Conservation (phyloP, 495 filamentous ascomycete species). For the Amphirosellinia nigrospora region DNA sequence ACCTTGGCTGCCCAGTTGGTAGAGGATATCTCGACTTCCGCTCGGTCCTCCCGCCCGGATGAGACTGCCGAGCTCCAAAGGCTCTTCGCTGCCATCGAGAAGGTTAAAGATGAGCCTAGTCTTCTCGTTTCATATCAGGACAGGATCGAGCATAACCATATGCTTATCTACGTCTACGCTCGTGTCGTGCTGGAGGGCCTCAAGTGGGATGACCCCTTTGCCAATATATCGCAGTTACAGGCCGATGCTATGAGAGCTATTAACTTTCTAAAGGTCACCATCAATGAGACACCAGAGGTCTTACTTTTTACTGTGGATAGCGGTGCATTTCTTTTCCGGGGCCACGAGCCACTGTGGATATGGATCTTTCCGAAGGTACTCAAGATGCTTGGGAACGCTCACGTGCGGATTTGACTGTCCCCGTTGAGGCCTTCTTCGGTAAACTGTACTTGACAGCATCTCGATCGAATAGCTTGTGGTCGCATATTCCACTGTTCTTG, state of each 20-base stretch:
- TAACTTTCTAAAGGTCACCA: slow-evolving; percentile 66
- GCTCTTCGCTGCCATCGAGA: slow-evolving; percentile 47
- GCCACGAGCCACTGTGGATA: slow-evolving; percentile 71
- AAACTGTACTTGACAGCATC: slow-evolving; percentile 48
- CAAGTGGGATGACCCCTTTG: slow-evolving; percentile 66
- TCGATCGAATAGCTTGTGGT: slow-evolving; percentile 50
- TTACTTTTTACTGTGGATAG: slow-evolving; percentile 58
- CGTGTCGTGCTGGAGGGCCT: slow-evolving; percentile 77
- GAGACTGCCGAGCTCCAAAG: slow-evolving; percentile 51
- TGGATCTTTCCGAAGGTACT: slow-evolving; percentile 76
- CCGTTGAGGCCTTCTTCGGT: slow-evolving; percentile 58
- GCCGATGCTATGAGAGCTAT: slow-evolving; percentile 72
- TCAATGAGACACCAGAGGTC: slow-evolving; percentile 75
- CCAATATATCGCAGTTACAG: slow-evolving; percentile 55
- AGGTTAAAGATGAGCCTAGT: slow-evolving; percentile 48
- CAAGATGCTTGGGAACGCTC: slow-evolving; percentile 57
- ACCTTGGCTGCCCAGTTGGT: slow-evolving; percentile 72
- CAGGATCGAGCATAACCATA: slow-evolving; percentile 74
- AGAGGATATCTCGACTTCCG: slow-evolving; percentile 55
- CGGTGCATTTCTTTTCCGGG: slow-evolving; percentile 50
- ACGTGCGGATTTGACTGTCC: slow-evolving; percentile 48
- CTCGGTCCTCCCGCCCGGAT: slow-evolving; percentile 47
- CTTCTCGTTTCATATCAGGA: slow-evolving; percentile 61
- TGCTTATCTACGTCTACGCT: slow-evolving; percentile 82
- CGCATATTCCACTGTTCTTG: slow-evolving; percentile 50